Evolutionary conservation across 495 filamentous ascomycete species (phyloP).

Genomic region (Tuber brumale): DNA sequence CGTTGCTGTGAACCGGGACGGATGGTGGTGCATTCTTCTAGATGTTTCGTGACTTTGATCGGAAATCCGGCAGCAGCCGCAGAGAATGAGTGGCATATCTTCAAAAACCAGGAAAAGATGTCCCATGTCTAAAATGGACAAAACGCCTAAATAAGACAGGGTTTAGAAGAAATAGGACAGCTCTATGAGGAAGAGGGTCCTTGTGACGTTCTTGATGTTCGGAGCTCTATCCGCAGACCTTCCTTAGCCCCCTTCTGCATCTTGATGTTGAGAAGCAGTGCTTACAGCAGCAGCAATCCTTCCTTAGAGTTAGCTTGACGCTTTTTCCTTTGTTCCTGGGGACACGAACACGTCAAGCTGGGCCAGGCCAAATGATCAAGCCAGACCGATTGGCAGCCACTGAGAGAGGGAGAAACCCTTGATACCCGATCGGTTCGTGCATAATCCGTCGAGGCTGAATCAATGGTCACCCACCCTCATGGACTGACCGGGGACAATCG

Average conservation of each 20-base stretch:
- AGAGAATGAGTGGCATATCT: background rate
- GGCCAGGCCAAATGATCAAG: slow-evolving; percentile 36
- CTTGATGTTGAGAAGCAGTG: background rate
- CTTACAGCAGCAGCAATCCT: background rate
- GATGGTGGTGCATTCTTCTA: slow-evolving; percentile 25
- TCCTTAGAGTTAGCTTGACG: slow-evolving; percentile 2
- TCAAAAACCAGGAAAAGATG: background rate
- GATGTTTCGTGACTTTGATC: slow-evolving; percentile 30
- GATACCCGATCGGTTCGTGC: slow-evolving; percentile 35
- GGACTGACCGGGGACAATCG: slow-evolving; percentile 21
- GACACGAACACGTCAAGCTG: slow-evolving; percentile 38
- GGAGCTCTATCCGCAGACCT: background rate
- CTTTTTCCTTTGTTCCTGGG: slow-evolving; percentile 35
- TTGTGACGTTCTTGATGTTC: background rate
- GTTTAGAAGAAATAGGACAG: background rate
- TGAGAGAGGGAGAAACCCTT: slow-evolving; percentile 13
- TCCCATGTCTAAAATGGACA: background rate
- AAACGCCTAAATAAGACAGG: background rate
- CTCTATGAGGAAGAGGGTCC: background rate
- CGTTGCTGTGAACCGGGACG: slow-evolving; percentile 5
- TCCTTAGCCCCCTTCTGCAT: background rate
- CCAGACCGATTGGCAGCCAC: slow-evolving; percentile 21
- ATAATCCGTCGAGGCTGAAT: slow-evolving; percentile 37
- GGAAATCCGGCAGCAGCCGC: slow-evolving; percentile 13
- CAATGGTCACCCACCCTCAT: slow-evolving; percentile 22